phyloP scores from a whole-genome alignment of 2,329 filamentous ascomycete genomes.

The Nemania abortiva region DNA sequence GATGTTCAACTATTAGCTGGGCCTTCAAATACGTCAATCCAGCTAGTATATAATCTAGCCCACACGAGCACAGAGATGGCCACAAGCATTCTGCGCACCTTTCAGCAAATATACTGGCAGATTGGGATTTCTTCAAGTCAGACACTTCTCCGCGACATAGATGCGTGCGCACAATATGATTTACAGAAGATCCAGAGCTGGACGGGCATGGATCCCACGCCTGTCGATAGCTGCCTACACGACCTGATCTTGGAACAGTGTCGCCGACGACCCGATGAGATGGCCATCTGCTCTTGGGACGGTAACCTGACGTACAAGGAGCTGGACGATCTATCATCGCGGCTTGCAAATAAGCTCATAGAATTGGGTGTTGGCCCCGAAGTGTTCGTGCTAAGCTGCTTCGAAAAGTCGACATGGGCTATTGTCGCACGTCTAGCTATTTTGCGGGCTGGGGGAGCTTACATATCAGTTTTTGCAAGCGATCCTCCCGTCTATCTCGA shows the following conservation, averaged over 20 bases:
- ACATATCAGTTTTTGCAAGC: constrained; percentile 55
- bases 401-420: constrained; percentile 54
- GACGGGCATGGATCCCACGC: constrained; percentile 33
- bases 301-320: constrained; percentile 38
- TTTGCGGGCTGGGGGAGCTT: constrained; percentile 52
- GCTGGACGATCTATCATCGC: constrained; percentile 35
- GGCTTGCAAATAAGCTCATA: constrained; percentile 49
- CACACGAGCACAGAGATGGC: constrained; percentile 39
- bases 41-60: constrained; percentile 32
- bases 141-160: constrained; percentile 33
- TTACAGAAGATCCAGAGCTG: constrained; percentile 32
- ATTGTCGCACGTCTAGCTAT: constrained; percentile 54
- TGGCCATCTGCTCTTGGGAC: constrained; percentile 35
- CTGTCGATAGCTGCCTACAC: constrained; percentile 32
- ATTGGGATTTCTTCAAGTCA: constrained; percentile 14
- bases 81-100: constrained; percentile 36
- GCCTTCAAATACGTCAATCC: constrained; percentile 22
- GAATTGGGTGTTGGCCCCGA: constrained; percentile 51
- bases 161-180: constrained; percentile 30
- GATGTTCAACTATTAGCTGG: constrained; percentile 32
- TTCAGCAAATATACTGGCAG: constrained; percentile 39
- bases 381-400: constrained; percentile 51
- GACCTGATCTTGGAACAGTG: constrained; percentile 38
- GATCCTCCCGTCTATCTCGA: constrained; percentile 49
- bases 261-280: constrained; percentile 24